phyloP scores from a whole-genome alignment of 306 rosid genomes.

The Cicer arietinum region DNA sequence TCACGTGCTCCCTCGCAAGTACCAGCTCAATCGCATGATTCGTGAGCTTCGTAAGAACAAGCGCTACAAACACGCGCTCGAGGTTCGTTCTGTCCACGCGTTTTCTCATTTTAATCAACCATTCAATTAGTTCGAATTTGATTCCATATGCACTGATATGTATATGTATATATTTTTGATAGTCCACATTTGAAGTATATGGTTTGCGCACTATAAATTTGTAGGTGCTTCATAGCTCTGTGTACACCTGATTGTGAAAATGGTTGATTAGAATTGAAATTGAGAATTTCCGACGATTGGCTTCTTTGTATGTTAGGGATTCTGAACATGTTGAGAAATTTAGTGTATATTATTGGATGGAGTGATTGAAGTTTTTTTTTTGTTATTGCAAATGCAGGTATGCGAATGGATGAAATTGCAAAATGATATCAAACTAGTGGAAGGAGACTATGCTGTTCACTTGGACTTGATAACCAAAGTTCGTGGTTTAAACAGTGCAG shows the following conservation, averaged over 20 bases:
- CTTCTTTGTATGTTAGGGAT: no score
- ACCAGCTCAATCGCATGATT: slow-evolving; percentile 84
- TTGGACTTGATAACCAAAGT: slow-evolving; percentile 93
- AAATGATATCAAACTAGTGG: slow-evolving; percentile 65
- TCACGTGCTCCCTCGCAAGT: slow-evolving; percentile 67
- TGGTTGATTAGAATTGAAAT: slow-evolving; percentile 16
- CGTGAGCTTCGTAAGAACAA: slow-evolving; percentile 88
- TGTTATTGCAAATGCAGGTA: slow-evolving; percentile 52
- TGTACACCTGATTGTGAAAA: neutral
- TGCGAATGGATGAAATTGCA: slow-evolving; percentile 95
- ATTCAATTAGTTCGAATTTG: neutral
- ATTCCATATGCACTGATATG: neutral
- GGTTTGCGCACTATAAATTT: neutral
- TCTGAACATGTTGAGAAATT: neutral
- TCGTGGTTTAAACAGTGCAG: slow-evolving; percentile 80
- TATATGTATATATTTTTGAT: neutral
- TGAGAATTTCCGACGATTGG: neutral
- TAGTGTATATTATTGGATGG: neutral
- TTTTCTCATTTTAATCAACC: neutral
- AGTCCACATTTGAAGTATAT: neutral
- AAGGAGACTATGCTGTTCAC: slow-evolving; percentile 89
- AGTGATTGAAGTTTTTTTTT: slow-evolving; percentile 20
- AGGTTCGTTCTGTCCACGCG: slow-evolving; percentile 52
- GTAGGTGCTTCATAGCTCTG: neutral
- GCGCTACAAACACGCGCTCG: slow-evolving; percentile 90